These are phyloP conservation scores for Pascua guehoae DNA, from an alignment of 1,284 basidiomycete genomes.

Conservation along the genomic window DNA sequence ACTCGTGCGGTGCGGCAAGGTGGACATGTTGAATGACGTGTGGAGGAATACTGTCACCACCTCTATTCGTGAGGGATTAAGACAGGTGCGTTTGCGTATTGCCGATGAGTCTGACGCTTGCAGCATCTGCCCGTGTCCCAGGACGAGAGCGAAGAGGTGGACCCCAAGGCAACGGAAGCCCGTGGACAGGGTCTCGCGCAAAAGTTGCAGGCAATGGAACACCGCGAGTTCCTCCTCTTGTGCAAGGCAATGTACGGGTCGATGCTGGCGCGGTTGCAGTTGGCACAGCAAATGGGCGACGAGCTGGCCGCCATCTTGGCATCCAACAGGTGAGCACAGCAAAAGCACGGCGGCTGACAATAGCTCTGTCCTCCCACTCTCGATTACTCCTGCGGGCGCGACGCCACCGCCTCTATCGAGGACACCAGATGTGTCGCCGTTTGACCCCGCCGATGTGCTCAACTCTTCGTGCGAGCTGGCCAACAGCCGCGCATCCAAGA, in stretches of 20 bases:
- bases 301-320: slow-evolving; percentile 61
- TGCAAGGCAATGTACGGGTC: slow-evolving; percentile 63
- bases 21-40: slow-evolving; percentile 64
- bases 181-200: slow-evolving; percentile 53
- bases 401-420: slow-evolving; percentile 4
- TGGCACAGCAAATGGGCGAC: slow-evolving; percentile 63
- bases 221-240: slow-evolving; percentile 64
- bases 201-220: slow-evolving; percentile 64
- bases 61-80: slow-evolving; percentile 59
- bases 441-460: slow-evolving; percentile 68
- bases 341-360: neutral
- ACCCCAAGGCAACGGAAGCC: slow-evolving; percentile 27
- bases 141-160: slow-evolving; percentile 54
- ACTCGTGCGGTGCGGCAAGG: slow-evolving; percentile 67
- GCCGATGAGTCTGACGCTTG: slow-evolving; percentile 6
- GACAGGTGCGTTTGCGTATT: slow-evolving; percentile 34
- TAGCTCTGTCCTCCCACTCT: neutral
- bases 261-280: slow-evolving; percentile 67
- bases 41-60: slow-evolving; percentile 74
- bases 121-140: slow-evolving; percentile 34
- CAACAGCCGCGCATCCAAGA: slow-evolving; percentile 72
- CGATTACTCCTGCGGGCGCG: neutral
- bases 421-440: slow-evolving; percentile 34
- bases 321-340: slow-evolving; percentile 27
- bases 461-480: slow-evolving; percentile 77